Evolutionary conservation across 2,329 filamentous ascomycete species (phyloP), one percentile per base, ranked within the genome.

Genomic region (Ceratocystis eucalypticola): DNA sequence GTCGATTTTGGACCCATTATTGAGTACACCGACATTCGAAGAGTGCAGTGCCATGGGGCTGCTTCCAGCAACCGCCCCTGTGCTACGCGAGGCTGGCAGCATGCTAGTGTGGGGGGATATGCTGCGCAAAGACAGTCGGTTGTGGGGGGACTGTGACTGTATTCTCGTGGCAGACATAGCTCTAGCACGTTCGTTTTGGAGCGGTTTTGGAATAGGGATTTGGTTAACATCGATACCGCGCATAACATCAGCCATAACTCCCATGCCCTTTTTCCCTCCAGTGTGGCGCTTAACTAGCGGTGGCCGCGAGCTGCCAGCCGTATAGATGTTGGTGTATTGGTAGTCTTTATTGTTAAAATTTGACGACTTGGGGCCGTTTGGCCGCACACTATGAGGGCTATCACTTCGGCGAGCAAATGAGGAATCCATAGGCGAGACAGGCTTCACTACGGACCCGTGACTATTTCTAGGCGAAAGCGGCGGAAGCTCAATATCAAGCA

Each of bases 1-100:
- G 72, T 91, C 87, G 64, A 91, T 77, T 1, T 82, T 74, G 61
- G 82, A 80, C 10, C 84, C 85, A 65, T 84, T 84, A 53, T 84
- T 81, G 2, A 88, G 78, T 57, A 84, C 77, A 15, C 82, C 73
- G 73, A 71, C 73, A 61, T 74, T 74, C 1, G 74, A 69, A 72
- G 41, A 73, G 69, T 37, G 55, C 5, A 69, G 73, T 69, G 74
- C 68, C 15, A 66, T 64, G 12, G 72, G 69, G 25, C 70, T 66
- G 48, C 41, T 62, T 10, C 62, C 55, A 2, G 61, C n/a, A 72
- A 71, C 3, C 70, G 70, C 30, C 76, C 72, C 50, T 73, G 74
- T 57, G 73, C 70, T 50, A 74, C 71, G 62, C n/a, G 65, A 67
- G 1, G 61, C 46, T 1, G 71, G 64, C n/a, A 74, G 68, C 50